Percentiles rank a stretch among this genome's conserved stretches.
phyloP scores from a whole-genome alignment of 495 filamentous ascomycete genomes.

The Penicillium argentinense region DNA sequence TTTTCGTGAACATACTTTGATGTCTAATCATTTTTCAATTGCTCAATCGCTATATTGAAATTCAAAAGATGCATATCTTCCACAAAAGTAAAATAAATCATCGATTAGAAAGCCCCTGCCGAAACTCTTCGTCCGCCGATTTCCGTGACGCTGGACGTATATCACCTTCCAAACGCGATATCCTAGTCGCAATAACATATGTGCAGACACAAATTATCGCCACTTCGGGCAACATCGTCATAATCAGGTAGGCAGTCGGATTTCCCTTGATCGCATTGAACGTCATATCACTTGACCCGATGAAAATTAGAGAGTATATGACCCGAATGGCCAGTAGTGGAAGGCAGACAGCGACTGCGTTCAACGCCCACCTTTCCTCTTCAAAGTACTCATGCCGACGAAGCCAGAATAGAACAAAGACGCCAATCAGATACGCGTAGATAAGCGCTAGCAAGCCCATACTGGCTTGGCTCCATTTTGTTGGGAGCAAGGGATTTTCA shows the following conservation, averaged over 20 bases:
- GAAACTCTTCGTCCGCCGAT: background rate
- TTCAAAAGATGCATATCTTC: no score
- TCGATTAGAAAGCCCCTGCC: background rate
- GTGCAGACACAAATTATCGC: conserved; percentile 10
- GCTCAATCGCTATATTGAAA: no score
- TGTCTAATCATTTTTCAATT: no score
- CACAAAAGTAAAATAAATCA: background rate
- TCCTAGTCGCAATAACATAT: background rate
- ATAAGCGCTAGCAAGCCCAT: conserved; percentile 26
- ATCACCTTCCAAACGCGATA: background rate
- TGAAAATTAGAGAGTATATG: conserved; percentile 16
- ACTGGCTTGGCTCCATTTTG: conserved; percentile 20
- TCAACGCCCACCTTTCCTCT: conserved; percentile 8
- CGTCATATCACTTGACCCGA: conserved; percentile 16
- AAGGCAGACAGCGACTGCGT: conserved; percentile 8
- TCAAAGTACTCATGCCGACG: conserved; percentile 6
- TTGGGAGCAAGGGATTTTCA: conserved; percentile 13
- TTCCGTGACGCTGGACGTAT: background rate
- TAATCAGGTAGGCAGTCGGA: conserved; percentile 12
- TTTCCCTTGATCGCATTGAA: conserved; percentile 21
- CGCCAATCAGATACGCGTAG: conserved; percentile 18
- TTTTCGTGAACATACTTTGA: no score
- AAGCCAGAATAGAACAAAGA: conserved; percentile 14
- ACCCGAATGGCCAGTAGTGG: conserved; percentile 15
- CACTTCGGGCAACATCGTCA: conserved; percentile 18